Evolutionary conservation across 768 basidiomycete genomes (phyloP).

Genomic region (Pisolithus tinctorius): DNA sequence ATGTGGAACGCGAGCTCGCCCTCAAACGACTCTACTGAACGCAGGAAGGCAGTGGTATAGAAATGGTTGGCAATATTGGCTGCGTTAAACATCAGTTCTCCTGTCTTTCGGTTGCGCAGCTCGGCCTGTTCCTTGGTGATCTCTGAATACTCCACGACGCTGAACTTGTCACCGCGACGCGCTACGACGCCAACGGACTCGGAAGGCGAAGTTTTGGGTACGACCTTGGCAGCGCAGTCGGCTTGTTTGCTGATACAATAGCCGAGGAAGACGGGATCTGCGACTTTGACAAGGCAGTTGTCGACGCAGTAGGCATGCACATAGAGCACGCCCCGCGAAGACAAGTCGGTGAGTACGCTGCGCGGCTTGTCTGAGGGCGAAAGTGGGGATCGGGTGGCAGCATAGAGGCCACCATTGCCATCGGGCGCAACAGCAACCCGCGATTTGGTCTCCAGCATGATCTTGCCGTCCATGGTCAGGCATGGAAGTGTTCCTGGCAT

Average conservation of each 20-base stretch:
- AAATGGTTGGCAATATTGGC: constrained; percentile 99
- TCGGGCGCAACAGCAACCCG: constrained; percentile 93
- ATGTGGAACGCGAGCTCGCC: constrained; percentile 93
- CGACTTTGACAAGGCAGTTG: constrained; percentile 96
- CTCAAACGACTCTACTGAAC: constrained; percentile 74
- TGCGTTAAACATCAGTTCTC: constrained; percentile 84
- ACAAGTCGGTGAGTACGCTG: constrained; percentile 82
- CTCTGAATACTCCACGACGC: constrained; percentile 97
- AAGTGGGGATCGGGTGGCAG: constrained; percentile 79
- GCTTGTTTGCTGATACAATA: constrained; percentile 85
- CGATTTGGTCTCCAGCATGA: constrained; percentile 74
- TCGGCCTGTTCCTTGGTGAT: constrained; percentile 86
- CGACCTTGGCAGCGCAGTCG: constrained; percentile 94
- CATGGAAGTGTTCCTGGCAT: constrained; percentile 91
- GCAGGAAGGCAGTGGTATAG: constrained; percentile 84
- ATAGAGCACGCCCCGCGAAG: constrained; percentile 69
- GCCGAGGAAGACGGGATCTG: constrained; percentile 95
- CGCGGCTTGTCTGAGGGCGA: constrained; percentile 48
- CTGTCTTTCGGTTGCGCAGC: constrained; percentile 56
- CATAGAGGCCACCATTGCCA: constrained; percentile 96
- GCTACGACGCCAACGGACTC: constrained; percentile 97
- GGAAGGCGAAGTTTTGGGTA: constrained; percentile 77
- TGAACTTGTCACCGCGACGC: constrained; percentile 71
- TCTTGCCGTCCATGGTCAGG: constrained; percentile 88
- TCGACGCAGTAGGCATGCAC: constrained; percentile 97